Evolutionary conservation across 345 rosid species (phyloP).

Genomic region (Citrus cavaleriei): DNA sequence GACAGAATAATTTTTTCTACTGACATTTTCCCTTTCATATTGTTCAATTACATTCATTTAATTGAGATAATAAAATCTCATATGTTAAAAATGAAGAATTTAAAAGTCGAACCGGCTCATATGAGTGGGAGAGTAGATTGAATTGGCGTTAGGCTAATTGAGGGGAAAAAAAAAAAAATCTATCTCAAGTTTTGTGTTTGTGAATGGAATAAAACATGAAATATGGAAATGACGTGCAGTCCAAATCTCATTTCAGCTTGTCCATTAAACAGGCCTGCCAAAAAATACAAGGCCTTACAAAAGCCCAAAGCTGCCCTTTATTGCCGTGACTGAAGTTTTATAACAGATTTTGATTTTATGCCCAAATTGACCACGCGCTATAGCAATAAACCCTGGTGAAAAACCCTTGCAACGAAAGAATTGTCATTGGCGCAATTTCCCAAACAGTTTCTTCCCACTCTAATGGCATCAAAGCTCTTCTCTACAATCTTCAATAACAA

Average conservation of each 20-base stretch:
- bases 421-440: background rate
- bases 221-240: background rate
- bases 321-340: background rate
- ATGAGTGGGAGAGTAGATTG: too few species aligned
- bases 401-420: background rate
- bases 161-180: too few species aligned
- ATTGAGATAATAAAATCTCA: too few species aligned
- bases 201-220: too few species aligned
- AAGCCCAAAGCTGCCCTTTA: background rate
- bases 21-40: background rate
- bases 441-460: background rate
- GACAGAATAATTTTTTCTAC: background rate
- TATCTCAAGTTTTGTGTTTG: too few species aligned
- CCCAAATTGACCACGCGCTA: too few species aligned
- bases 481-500: constrained; percentile 7
- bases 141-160: too few species aligned
- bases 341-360: too few species aligned
- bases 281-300: background rate
- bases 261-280: background rate
- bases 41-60: background rate
- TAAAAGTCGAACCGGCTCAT: too few species aligned
- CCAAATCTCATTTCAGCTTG: background rate
- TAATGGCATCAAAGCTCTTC: constrained; percentile 20
- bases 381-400: background rate
- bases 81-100: too few species aligned